A percentile compares a stretch with the other conserved stretches of the same genome.
Conservation (phyloP, 768 basidiomycete genomes). For the Gelatoporia subvermispora region DNA sequence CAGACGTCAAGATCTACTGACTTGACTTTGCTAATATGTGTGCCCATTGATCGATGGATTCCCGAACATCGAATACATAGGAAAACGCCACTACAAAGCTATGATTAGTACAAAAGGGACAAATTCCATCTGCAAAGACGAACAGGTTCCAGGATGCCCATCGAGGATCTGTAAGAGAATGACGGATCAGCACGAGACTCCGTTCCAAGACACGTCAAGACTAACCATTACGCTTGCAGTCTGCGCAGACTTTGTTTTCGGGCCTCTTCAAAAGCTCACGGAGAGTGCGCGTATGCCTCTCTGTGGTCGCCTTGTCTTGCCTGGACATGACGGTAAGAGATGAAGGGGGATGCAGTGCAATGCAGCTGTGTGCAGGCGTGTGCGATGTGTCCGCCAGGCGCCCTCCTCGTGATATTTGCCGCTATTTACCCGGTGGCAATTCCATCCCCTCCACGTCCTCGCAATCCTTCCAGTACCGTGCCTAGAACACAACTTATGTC, state of each 20-base stretch:
- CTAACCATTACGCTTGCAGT: slow-evolving; percentile 94
- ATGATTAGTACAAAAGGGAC: neutral
- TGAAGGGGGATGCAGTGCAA: neutral
- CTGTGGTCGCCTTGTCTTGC: slow-evolving; percentile 85
- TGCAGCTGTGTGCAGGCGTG: slow-evolving; percentile 1
- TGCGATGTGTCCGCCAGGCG: neutral
- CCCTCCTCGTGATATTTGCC: slow-evolving; percentile 5
- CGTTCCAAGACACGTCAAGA: slow-evolving; percentile 3
- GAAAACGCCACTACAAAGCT: slow-evolving; percentile 69
- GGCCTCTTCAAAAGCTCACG: slow-evolving; percentile 83
- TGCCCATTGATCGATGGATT: slow-evolving; percentile 96
- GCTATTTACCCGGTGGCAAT: neutral
- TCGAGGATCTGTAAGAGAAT: slow-evolving; percentile 65
- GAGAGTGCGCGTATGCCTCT: slow-evolving; percentile 70
- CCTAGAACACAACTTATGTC: slow-evolving; percentile 22
- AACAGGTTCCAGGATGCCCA: slow-evolving; percentile 99
- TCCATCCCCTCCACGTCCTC: neutral
- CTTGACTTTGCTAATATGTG: slow-evolving; percentile 95
- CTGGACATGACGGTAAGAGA: slow-evolving; percentile 31
- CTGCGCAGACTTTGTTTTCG: slow-evolving; percentile 92
- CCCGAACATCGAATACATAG: slow-evolving; percentile 97
- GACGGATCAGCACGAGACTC: neutral
- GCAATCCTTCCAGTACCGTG: slow-evolving; percentile 1
- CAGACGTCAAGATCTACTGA: slow-evolving; percentile 96
- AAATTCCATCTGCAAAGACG: slow-evolving; percentile 16